Base-by-base conservation (phyloP, 805 yeast genomes). In the Metschnikowia vanudenii region DNA sequence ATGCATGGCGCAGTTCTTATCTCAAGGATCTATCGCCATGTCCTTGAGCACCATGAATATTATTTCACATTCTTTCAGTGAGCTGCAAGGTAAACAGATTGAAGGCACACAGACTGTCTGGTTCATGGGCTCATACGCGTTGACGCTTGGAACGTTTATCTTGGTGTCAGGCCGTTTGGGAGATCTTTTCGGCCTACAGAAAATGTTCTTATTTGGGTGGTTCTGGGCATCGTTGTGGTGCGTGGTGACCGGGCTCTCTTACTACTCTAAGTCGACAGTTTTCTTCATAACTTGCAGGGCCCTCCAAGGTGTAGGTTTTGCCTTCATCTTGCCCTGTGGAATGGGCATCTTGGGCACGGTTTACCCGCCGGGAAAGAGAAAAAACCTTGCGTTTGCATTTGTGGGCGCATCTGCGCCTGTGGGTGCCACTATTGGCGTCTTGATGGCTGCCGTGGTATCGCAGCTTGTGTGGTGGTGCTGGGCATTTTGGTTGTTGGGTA, bases 121-220 rank as follows among this genome's bases (percentile, higher is more conserved):
- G 94, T 79, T 81, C 58, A 74, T 81, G 72, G 89, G 90, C 1
- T 77, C 88, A 0, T 84, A 79, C 59, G 81, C 88, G 0, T 64
- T 86, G 45, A 80, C 88, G 0, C 79, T 84, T 4, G 92, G 92
- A 11, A 83, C 92, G 0, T 80, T 85, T 51, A 85, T 86, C 41
- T 62, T 86, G 31, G 68, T 82, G 4, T 76, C 85, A 31, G 94
- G 94, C 8, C 73, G 82, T 41, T 58, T 84, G 38, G 94, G 95
- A 29, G 95, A 86, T 57, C 67, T 85, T 11, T 80, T 78, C 54
- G 94, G 94, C 0, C 68, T 83, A 43, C 81, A 80, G 47, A 65
- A 60, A 34, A 63, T 80, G n/a, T 69, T 82, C 44, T 35, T 80
- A 0, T 54, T 69, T 4, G 89, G 92, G 1, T 81, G 81, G 63